Conservation (phyloP, 1,284 basidiomycete genomes). For the Sporisorium scitamineum region DNA sequence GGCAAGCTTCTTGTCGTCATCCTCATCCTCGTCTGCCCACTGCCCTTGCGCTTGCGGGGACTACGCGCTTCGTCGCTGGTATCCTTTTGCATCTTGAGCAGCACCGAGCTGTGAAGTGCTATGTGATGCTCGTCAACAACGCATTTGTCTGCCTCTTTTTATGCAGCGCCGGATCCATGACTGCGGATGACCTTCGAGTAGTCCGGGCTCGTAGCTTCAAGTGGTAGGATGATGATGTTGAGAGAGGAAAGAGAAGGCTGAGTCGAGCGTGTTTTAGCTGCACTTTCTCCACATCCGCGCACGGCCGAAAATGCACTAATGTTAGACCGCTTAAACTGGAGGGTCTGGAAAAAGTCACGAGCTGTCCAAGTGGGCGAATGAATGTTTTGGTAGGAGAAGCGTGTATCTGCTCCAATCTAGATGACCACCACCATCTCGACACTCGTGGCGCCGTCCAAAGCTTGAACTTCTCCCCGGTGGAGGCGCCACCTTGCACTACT, state of each 20-base stretch:
- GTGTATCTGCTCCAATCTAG: no score
- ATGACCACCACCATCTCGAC: slow-evolving; percentile 6
- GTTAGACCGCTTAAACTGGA: slow-evolving; percentile 3
- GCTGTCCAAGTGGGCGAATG: not conserved
- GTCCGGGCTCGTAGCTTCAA: not conserved
- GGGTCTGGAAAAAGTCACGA: not conserved
- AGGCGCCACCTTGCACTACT: not conserved
- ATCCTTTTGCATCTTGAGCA: slow-evolving; percentile 16
- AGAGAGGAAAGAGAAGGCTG: slow-evolving; percentile 3
- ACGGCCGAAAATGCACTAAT: not conserved
- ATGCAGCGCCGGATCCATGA: not conserved
- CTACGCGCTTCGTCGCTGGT: not conserved
- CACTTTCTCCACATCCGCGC: slow-evolving; percentile 4
- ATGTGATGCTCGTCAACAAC: slow-evolving; percentile 6
- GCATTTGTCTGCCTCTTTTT: not conserved
- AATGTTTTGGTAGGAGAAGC: no score
- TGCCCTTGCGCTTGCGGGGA: slow-evolving; percentile 44
- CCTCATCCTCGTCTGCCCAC: slow-evolving; percentile 41
- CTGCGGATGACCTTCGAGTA: not conserved
- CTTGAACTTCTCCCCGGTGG: slow-evolving; percentile 1
- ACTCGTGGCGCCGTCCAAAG: slow-evolving; percentile 6
- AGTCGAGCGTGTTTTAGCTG: slow-evolving; percentile 8
- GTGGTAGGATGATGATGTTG: not conserved
- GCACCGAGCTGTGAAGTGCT: not conserved
- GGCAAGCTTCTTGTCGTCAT: not conserved